Percentiles rank a stretch among this genome's conserved stretches.
These are phyloP conservation scores for Diaporthe citriasiana DNA, from an alignment of 2,329 filamentous ascomycete genomes.

Conservation along the genomic window DNA sequence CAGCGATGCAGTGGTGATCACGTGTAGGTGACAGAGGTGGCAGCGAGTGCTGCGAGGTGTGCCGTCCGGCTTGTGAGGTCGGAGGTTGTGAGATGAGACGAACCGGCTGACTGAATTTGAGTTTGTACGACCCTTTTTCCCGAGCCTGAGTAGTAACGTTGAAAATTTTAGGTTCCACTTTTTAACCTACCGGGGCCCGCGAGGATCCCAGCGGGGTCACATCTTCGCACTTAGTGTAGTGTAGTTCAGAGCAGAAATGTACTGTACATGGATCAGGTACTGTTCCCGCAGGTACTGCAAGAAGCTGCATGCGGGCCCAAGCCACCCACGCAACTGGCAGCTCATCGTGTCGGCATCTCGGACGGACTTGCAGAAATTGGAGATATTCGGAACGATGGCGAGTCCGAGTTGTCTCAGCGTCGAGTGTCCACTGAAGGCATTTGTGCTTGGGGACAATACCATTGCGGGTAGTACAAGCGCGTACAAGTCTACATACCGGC, in stretches of 20 bases:
- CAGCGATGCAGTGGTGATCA: background rate
- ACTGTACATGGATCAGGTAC: background rate
- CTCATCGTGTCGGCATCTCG: background rate
- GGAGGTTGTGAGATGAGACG: conserved; percentile 28
- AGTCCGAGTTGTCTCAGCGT: background rate
- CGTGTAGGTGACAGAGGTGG: background rate
- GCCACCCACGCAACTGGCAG: background rate
- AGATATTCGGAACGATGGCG: background rate
- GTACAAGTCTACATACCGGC: background rate
- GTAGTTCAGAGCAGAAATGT: background rate
- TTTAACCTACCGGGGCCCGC: conserved; percentile 36
- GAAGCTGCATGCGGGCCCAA: background rate
- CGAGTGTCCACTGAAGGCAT: background rate
- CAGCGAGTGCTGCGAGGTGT: background rate
- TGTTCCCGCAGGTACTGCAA: conserved; percentile 1
- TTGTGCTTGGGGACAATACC: background rate
- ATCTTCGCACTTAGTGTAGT: no score
- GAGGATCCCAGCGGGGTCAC: conserved; percentile 25
- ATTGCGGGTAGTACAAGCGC: background rate
- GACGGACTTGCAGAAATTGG: background rate
- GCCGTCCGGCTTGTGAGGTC: background rate
- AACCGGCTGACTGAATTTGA: conserved; percentile 13
- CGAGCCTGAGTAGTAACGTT: conserved; percentile 29
- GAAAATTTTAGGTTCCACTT: conserved; percentile 37
- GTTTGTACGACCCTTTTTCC: conserved; percentile 14